Evolutionary conservation across 331 rosid species (phyloP).

Genomic region (Saraca asoca): DNA sequence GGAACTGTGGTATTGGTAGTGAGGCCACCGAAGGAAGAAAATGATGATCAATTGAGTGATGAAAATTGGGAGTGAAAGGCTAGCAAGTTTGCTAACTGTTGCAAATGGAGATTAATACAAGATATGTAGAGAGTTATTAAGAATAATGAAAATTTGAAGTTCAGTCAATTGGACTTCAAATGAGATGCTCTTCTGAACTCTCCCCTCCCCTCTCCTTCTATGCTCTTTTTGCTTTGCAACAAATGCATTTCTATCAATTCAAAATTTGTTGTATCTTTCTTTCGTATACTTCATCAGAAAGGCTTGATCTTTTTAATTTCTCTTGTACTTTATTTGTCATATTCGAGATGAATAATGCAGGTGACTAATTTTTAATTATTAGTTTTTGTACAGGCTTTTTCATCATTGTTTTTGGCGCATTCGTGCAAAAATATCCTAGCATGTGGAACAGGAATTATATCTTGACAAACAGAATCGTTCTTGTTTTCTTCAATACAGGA

Average conservation of each 20-base stretch:
- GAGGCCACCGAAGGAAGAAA: constrained; percentile 71
- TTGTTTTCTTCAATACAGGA: too few species aligned
- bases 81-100: constrained; percentile 7
- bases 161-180: constrained; percentile 20
- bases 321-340: not conserved
- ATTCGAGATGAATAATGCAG: constrained; percentile 12
- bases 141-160: constrained; percentile 13
- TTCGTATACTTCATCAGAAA: constrained; percentile 20
- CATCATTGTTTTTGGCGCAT: not conserved
- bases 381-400: not conserved
- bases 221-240: not conserved
- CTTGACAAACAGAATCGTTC: too few species aligned
- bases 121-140: not conserved
- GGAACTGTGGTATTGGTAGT: constrained; percentile 74
- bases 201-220: not conserved
- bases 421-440: not conserved
- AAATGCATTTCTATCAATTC: constrained; percentile 9
- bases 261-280: constrained; percentile 31
- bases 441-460: too few species aligned
- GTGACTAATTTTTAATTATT: not conserved
- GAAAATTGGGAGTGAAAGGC: constrained; percentile 80
- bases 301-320: constrained; percentile 14
- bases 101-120: constrained; percentile 27
- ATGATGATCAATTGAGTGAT: constrained; percentile 59
- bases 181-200: not conserved